Conservation (phyloP, 148 eudicot genomes). For the Polygonum maritimum region DNA sequence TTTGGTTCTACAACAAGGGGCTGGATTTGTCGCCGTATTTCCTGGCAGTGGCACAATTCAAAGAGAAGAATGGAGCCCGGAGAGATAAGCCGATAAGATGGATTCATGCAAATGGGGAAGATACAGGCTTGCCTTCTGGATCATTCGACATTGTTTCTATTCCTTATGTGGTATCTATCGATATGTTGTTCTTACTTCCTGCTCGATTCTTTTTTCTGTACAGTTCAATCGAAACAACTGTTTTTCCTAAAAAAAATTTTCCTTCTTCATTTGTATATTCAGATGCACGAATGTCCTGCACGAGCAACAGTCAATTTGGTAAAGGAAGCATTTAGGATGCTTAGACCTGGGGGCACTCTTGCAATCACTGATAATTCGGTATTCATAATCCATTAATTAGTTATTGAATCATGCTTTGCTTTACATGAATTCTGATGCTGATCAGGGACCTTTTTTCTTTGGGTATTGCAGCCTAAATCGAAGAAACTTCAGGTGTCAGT, state of each 20-base stretch:
- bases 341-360: conserved; percentile 90
- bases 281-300: conserved; percentile 95
- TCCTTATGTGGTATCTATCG: conserved; percentile 67
- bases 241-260: neutral
- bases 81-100: conserved; percentile 45
- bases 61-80: conserved; percentile 49
- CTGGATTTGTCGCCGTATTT: conserved; percentile 92
- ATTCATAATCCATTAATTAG: neutral
- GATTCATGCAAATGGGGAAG: conserved; percentile 96
- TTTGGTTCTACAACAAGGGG: conserved; percentile 41
- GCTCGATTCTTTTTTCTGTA: neutral
- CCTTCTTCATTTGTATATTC: conserved; percentile 15
- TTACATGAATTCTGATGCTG: neutral
- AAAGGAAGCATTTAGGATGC: conserved; percentile 81
- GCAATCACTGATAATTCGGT: conserved; percentile 90
- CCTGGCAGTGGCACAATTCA: conserved; percentile 84
- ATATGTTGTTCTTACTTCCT: neutral
- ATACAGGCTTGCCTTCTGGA: conserved; percentile 63
- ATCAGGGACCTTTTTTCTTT: neutral
- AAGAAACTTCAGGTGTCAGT: conserved; percentile 79
- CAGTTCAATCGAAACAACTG: neutral
- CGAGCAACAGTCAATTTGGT: conserved; percentile 67
- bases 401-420: neutral
- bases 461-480: conserved; percentile 70
- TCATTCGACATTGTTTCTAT: conserved; percentile 89